Base-by-base conservation (phyloP, 768 basidiomycete species). In the Phaeotremella skinneri region DNA sequence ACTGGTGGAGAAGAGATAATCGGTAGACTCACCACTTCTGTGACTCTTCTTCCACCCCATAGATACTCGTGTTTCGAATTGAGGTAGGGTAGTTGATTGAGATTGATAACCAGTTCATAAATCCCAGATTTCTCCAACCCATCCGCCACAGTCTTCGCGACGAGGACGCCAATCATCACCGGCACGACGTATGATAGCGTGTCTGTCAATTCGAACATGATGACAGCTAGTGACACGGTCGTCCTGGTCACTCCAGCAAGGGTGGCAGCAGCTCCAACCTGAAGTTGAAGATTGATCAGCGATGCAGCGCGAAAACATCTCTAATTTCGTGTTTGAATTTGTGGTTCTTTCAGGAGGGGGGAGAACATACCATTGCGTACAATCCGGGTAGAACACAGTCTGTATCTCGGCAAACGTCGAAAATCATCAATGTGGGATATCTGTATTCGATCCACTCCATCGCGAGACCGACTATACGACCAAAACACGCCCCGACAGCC, bases 161-260 rank as follows among this genome's bases (percentile, higher is more conserved):
- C 87, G 21, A 98, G 83, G 16, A 99, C 79, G 7, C 75, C 72
- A 42, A 72, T 31, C 56, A 70, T 68, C 21, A 73, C 61, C 0
- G 69, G 72, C 0, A 78, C 88, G 13, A 85, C 87, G 77, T 98
- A 98, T 2, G 89, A 91, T 64, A 99, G 79, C 1, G 91, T 91
- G 64, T 90, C 88, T 2, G 94, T 94, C 41, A 98, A 81, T 72
- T 98, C 94, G 71, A 97, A 91, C 80, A 88, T 90, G 77, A 98
- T 99, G 51, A 98, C 96, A 2, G 91, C 91, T 56, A 97, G 82
- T 0, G 91, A 93, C 25, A 98, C 89, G n/a, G 74, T 75, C 67
- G 86, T 78, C 58, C 91, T 86, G 52, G 94, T 97, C 16, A 97
- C 93, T n/a, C 96, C 94, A 27, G 92, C 92, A 47, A 99, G 80